These are phyloP conservation scores for Aspergillus baeticus DNA, from an alignment of 495 filamentous ascomycete species.

Conservation along the genomic window DNA sequence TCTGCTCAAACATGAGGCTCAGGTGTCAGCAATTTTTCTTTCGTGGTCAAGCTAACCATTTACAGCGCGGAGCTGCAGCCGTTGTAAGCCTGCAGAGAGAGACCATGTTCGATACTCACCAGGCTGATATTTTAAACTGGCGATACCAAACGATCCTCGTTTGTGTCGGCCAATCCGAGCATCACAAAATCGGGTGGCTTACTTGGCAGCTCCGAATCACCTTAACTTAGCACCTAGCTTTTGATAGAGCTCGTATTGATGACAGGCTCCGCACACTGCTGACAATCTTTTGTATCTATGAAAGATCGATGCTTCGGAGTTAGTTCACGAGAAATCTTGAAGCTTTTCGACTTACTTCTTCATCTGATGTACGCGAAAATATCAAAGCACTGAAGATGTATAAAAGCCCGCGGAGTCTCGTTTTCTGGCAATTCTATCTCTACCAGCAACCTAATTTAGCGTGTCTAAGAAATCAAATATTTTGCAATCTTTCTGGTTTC, in stretches of 20 bases:
- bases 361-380: background rate
- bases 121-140: background rate
- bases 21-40: background rate
- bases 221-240: background rate
- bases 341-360: background rate
- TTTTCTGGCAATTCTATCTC: background rate
- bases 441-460: too few relatives aligned
- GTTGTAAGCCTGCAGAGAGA: background rate
- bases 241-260: conserved; percentile 1
- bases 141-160: background rate
- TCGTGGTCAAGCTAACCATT: background rate
- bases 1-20: background rate
- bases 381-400: background rate
- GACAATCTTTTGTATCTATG: background rate
- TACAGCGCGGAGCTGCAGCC: background rate
- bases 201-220: background rate
- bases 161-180: background rate
- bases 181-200: background rate
- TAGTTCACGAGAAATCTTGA: background rate
- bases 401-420: background rate
- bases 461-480: background rate
- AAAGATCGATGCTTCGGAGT: background rate
- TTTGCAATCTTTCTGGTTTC: background rate
- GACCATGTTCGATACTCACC: background rate
- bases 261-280: conserved; percentile 1